Evolutionary conservation across 2,329 filamentous ascomycete genomes (phyloP).

Genomic region (Nemania bipapillata): DNA sequence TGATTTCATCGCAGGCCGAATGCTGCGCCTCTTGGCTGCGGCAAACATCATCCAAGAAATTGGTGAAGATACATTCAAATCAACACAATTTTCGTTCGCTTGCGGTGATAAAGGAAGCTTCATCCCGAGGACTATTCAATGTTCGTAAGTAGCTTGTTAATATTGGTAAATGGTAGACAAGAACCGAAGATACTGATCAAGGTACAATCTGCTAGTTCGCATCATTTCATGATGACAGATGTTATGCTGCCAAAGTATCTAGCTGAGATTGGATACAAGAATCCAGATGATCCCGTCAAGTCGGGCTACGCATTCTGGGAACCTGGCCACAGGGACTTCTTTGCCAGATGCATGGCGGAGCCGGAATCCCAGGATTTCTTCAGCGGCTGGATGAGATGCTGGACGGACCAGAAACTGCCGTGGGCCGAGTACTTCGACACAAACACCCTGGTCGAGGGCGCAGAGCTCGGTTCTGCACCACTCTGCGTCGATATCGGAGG

Average conservation of each 20-base stretch:
- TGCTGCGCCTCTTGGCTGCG: slow-evolving; percentile 44
- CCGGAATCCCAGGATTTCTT: slow-evolving; percentile 36
- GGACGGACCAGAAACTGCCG: slow-evolving; percentile 35
- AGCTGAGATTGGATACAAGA: slow-evolving; percentile 40
- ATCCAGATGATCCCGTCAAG: slow-evolving; percentile 37
- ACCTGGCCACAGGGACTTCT: slow-evolving; percentile 39
- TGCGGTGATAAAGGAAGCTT: slow-evolving; percentile 45
- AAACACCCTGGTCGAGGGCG: slow-evolving; percentile 39
- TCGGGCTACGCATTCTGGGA: slow-evolving; percentile 36
- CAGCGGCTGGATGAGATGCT: slow-evolving; percentile 43
- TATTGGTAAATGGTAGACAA: neutral
- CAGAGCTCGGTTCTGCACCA: slow-evolving; percentile 45
- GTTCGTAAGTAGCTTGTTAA: slow-evolving; percentile 33
- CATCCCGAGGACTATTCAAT: slow-evolving; percentile 43
- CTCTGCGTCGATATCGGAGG: slow-evolving; percentile 57
- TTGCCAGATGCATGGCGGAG: slow-evolving; percentile 37
- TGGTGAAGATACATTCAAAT: slow-evolving; percentile 44
- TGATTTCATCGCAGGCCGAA: slow-evolving; percentile 38
- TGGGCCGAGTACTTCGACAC: slow-evolving; percentile 44
- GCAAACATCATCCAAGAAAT: slow-evolving; percentile 43
- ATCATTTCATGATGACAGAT: slow-evolving; percentile 31
- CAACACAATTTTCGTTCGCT: slow-evolving; percentile 46
- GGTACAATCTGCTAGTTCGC: slow-evolving; percentile 8
- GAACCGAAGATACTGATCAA: slow-evolving; percentile 15
- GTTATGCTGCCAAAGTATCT: slow-evolving; percentile 40